Evolutionary conservation across 805 yeast genomes (phyloP).

Genomic region (Torulaspora microellipsoides): DNA sequence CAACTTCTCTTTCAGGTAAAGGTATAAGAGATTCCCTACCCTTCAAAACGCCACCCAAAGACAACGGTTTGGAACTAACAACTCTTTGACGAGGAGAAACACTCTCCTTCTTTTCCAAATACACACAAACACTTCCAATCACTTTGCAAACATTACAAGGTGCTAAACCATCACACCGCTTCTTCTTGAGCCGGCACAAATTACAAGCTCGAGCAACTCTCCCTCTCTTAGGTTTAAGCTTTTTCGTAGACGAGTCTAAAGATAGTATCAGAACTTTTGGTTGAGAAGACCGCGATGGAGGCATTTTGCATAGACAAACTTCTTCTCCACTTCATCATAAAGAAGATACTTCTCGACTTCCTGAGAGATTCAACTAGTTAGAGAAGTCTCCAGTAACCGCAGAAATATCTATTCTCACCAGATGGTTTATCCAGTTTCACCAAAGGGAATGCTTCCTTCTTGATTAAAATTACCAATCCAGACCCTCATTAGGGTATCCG

Average conservation of each 20-base stretch:
- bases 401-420: no score
- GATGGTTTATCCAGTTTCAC: no score
- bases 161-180: slow-evolving; percentile 72
- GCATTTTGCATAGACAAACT: not conserved
- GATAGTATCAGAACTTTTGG: slow-evolving; percentile 27
- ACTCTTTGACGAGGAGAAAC: not conserved
- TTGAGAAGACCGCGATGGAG: slow-evolving; percentile 1
- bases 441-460: no score
- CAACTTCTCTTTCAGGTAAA: slow-evolving; percentile 70
- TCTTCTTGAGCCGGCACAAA: slow-evolving; percentile 69
- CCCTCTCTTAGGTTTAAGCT: slow-evolving; percentile 44
- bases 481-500: no score
- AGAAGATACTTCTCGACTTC: not conserved
- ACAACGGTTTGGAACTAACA: not conserved
- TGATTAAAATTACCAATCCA: no score
- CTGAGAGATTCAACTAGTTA: not conserved
- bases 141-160: slow-evolving; percentile 56
- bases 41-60: not conserved
- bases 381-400: no score
- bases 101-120: slow-evolving; percentile 5
- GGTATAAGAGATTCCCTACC: slow-evolving; percentile 1
- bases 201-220: slow-evolving; percentile 75
- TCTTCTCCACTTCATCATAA: not conserved
- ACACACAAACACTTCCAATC: slow-evolving; percentile 8
- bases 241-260: slow-evolving; percentile 22